Base-by-base conservation (phyloP, 139 green algal species). In the Closterium sp. region DNA sequence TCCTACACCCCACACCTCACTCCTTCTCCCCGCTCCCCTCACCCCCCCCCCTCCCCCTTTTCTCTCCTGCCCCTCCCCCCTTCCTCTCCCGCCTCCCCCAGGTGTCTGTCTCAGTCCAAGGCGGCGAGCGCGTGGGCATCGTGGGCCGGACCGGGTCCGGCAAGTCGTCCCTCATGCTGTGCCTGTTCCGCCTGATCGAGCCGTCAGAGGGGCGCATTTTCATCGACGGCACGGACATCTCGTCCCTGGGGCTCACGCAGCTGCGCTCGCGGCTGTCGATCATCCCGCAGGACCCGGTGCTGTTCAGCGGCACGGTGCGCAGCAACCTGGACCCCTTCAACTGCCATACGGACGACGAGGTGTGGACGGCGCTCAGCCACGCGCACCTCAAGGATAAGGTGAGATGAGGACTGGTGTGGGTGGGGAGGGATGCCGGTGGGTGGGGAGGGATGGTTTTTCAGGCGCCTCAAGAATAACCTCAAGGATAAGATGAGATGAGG, bases 251-350 rank as follows among this genome's bases (percentile, higher is more conserved):
- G 8, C 92, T 98, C 76, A 36, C 93, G 6, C 92, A 96, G 35
- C 94, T 98, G 36, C 95, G 96, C 81, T 94, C 91, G 31, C 87
- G 93, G 66, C 90, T 98, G 34, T 95, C 95, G 87, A 96, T 97
- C 92, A 97, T 98, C 86, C 96, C 92, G 0, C 94, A 99, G 96
- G 98, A 99, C 84, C 97, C 98, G 0, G 96, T 98, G 36, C 96
- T 99, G 66, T 99, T 99, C 92, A 96, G 91, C 66, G 98, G 98
- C 35, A 97, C 93, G 10, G 92, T 99, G 36, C 95, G 98, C 38
- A 94, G 30, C 89, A 99, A 99, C 95, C 92, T 99, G 69, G 97
- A 99, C 92, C 98, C 98, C 3, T 98, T 99, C 93, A 94, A 93
- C 30, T 55, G 96, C 34, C 38, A 95, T n/a, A 91, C 33, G 12